Base-by-base conservation (phyloP, 2,329 filamentous ascomycete species). In the Colletotrichum magnum region DNA sequence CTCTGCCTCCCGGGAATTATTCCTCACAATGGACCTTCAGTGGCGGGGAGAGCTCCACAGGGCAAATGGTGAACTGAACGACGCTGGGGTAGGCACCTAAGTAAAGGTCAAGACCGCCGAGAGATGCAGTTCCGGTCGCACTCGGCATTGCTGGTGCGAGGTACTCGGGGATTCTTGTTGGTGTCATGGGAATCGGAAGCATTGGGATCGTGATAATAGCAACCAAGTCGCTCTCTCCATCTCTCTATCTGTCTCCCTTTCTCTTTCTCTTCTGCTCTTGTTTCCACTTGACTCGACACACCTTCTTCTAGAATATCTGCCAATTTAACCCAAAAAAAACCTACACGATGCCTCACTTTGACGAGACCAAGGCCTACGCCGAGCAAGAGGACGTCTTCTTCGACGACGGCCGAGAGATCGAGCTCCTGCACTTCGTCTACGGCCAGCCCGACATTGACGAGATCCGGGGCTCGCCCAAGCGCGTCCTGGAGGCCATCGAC, bases 351-450 rank as follows among this genome's bases (percentile, higher is more conserved):
- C 53, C 57, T 36, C 48, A 45, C 2, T 85, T 85, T 68, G 73
- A 81, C 66, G 61, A 78, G 15, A 76, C 76, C 24, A 80, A 80
- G 69, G 81, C 82, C 5, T 85, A 85, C 48, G 76, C 77, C 58
- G 75, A 78, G 51, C 82, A 85, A 70, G 81, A 80, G 54, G 81
- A 83, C 9, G 74, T 80, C 21, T 85, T 79, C 83, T 88, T 87
- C 70, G 88, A 93, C 73, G 92, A 94, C 77, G 92, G 92, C 18
- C 88, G 92, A 24, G 93, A 95, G 76, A 88, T 92, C 67, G 90
- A 93, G 74, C 85, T 95, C 5, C 83, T 95, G 5, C 88, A 92
- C 71, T 93, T 88, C 76, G 83, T 95, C 64, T 92, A 91, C 77
- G 81, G 79, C 62, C 88, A 89, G 45, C 84, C 88, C 1, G 83